These are phyloP conservation scores for Cenchrus purpureus DNA, from an alignment of 176 grass and related monocot species.

Conservation along the genomic window DNA sequence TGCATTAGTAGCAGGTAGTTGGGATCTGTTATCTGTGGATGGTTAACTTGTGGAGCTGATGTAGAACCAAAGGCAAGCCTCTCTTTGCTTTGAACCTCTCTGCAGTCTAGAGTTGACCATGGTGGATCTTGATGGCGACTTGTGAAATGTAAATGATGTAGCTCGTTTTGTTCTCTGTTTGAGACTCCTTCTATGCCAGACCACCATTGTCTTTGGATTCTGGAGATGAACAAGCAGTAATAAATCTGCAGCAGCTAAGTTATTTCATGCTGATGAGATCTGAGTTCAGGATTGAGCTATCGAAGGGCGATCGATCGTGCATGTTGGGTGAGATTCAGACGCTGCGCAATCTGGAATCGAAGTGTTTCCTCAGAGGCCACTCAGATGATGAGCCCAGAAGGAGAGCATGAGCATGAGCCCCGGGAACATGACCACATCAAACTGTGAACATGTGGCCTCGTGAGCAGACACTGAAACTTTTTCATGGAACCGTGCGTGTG, in stretches of 20 bases:
- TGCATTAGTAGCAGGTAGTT: slow-evolving; percentile 17
- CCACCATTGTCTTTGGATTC: slow-evolving; percentile 11
- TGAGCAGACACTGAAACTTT: background rate
- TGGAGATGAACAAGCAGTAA: background rate
- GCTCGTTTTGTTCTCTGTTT: background rate
- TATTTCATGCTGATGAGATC: background rate
- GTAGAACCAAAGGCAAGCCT: slow-evolving; percentile 42
- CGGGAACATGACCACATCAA: background rate
- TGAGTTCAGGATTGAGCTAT: too few relatives aligned
- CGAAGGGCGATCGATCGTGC: background rate
- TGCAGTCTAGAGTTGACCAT: slow-evolving; percentile 7
- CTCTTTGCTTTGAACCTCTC: slow-evolving; percentile 38
- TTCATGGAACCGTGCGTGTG: background rate
- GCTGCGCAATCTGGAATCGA: background rate
- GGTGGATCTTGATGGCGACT: slow-evolving; percentile 11
- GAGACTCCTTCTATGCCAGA: background rate
- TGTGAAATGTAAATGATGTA: slow-evolving; percentile 40
- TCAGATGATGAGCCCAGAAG: too few relatives aligned
- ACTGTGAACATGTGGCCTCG: background rate
- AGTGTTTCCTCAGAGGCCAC: background rate
- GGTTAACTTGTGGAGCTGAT: slow-evolving; percentile 5
- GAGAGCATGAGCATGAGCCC: background rate
- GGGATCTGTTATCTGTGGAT: background rate
- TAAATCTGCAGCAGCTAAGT: background rate
- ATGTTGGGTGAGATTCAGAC: background rate